Percentiles rank a stretch among this genome's conserved stretches.
Conservation (phyloP, 2,329 filamentous ascomycete species). For the Anthostomella pinea region DNA sequence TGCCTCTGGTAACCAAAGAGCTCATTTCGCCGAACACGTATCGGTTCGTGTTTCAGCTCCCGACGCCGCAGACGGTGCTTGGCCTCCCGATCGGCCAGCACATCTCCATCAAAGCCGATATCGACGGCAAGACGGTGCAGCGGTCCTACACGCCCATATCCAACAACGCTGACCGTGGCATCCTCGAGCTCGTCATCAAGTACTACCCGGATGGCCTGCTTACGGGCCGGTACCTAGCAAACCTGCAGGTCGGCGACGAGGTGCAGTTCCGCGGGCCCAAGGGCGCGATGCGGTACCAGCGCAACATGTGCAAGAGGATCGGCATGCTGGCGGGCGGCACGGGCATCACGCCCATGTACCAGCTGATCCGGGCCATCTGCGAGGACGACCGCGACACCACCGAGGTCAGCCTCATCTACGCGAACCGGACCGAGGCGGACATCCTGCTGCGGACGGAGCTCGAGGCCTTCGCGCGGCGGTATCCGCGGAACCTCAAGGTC, state of each 20-base stretch:
- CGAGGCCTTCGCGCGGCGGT: constrained; percentile 48
- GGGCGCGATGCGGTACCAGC: constrained; percentile 52
- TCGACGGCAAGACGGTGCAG: constrained; percentile 44
- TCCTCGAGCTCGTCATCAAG: constrained; percentile 50
- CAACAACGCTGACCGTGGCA: constrained; percentile 47
- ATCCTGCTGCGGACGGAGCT: constrained; percentile 57
- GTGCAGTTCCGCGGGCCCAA: constrained; percentile 55
- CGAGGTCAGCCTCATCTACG: constrained; percentile 55
- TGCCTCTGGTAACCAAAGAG: constrained; percentile 42
- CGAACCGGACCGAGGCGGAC: constrained; percentile 56
- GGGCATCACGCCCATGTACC: constrained; percentile 57
- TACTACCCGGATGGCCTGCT: constrained; percentile 49
- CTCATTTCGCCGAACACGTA: constrained; percentile 43
- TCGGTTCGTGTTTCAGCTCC: constrained; percentile 47
- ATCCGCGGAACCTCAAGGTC: constrained; percentile 53
- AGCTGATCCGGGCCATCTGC: constrained; percentile 62
- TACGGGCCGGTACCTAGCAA: constrained; percentile 47
- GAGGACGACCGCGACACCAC: constrained; percentile 59
- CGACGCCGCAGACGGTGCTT: constrained; percentile 41
- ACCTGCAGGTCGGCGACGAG: constrained; percentile 46
- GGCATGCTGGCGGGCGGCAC: constrained; percentile 55
- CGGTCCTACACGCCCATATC: constrained; percentile 55
- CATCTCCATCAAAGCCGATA: constrained; percentile 47
- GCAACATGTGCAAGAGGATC: constrained; percentile 41
- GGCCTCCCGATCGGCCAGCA: constrained; percentile 58